phyloP scores from a whole-genome alignment of 345 rosid genomes.

The Lepidium africanum region DNA sequence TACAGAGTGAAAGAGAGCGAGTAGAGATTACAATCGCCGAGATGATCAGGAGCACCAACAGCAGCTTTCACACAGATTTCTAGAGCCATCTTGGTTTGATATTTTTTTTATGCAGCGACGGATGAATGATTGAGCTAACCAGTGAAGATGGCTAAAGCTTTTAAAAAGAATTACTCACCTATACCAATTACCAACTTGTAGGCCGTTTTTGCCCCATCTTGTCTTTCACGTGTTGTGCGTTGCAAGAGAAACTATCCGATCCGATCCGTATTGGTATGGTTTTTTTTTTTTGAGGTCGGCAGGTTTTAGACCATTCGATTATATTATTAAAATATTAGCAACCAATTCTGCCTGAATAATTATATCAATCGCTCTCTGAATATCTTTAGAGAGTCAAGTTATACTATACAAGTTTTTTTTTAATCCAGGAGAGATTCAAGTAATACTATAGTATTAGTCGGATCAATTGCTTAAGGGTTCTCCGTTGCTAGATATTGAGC shows the following conservation, averaged over 20 bases:
- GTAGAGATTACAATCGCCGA: conserved; percentile 64
- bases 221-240: conserved; percentile 8
- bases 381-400: no score
- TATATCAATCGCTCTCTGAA: no score
- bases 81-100: conserved; percentile 41
- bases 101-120: not conserved
- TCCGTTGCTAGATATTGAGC: no score
- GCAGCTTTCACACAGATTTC: conserved; percentile 91
- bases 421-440: no score
- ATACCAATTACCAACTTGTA: not conserved
- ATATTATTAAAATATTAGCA: no score
- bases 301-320: not conserved
- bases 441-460: no score
- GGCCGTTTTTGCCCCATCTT: not conserved
- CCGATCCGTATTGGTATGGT: not conserved
- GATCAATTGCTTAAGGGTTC: no score
- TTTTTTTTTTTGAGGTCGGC: not conserved
- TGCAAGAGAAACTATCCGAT: not conserved
- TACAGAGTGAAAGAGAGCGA: not conserved
- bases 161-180: not conserved
- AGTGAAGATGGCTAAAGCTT: not conserved
- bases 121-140: not conserved
- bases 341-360: no score
- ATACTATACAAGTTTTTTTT: no score
- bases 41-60: conserved; percentile 51